Evolutionary conservation across 1,284 basidiomycete species (phyloP).

Genomic region (Termitomyces sp.): DNA sequence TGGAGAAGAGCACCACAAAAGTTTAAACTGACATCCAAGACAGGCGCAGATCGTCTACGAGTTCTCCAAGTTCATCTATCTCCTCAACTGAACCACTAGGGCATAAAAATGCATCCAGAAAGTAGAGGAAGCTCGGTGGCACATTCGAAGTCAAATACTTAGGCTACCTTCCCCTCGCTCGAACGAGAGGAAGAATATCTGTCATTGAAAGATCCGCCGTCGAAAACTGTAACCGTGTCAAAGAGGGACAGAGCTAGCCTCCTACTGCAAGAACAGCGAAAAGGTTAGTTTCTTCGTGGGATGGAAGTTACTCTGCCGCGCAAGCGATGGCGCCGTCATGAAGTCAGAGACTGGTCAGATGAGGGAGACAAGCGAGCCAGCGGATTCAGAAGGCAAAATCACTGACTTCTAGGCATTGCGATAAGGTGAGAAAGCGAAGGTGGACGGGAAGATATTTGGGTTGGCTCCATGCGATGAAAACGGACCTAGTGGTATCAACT

Average conservation of each 20-base stretch:
- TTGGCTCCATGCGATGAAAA: constrained; percentile 24
- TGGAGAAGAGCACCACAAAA: not conserved
- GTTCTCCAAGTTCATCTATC: constrained; percentile 6
- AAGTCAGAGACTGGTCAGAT: constrained; percentile 21
- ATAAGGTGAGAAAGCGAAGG: constrained; percentile 22
- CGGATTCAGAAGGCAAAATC: constrained; percentile 22
- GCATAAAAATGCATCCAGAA: constrained; percentile 7
- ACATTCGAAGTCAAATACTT: not conserved
- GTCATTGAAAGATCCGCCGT: constrained; percentile 1
- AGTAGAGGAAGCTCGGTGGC: not conserved
- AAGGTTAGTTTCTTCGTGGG: constrained; percentile 10
- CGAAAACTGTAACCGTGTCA: constrained; percentile 12
- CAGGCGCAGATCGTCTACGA: constrained; percentile 4
- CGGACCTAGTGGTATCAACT: constrained; percentile 11
- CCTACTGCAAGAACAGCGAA: constrained; percentile 11
- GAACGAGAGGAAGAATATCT: constrained; percentile 5
- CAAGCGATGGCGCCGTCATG: constrained; percentile 12
- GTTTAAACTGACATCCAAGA: not conserved
- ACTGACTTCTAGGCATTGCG: constrained; percentile 14
- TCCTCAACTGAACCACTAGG: constrained; percentile 6
- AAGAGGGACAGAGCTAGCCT: constrained; percentile 14
- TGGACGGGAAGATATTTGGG: constrained; percentile 12
- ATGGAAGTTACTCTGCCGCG: constrained; percentile 1
- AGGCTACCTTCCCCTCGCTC: constrained; percentile 4
- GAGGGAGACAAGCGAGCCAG: constrained; percentile 22